Base-by-base conservation (phyloP, 164 flowering plant genomes). In the Warburgia ugandensis region DNA sequence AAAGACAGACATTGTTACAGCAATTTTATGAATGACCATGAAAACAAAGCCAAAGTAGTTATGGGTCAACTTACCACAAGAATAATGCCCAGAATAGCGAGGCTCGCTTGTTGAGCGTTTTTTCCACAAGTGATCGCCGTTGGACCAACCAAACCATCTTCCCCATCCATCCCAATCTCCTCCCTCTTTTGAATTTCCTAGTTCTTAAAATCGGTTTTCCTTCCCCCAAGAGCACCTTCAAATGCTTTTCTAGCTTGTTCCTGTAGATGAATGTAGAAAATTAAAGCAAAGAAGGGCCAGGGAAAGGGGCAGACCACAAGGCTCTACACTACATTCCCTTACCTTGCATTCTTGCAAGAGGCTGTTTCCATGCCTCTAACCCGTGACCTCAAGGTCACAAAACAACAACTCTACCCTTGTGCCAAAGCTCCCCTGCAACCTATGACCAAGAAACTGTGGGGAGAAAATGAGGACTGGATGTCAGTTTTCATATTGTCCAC, bases 171-270 rank as follows among this genome's bases (percentile, higher is more conserved):
- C 81, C 92, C 92, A 85, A 59, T 63, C 62, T 78, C 83, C 64
- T 84, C 91, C 56, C 85, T 76, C 63, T 59, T 84, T 66, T 82
- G 74, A 13, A 91, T 83, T 72, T 91, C 94, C 63, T 81, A 91
- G 69, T 78, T 86, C 55, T 84, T 92, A 70, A 79, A 84, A 58
- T 91, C 91, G 47, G 57, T 60, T 64, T 79, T 82, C 82, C 86
- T 86, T 48, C 83, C 95, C 48, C 84, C 94, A 49, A 91, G 83
- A 35, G 97, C 97, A 68, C 74, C 60, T 68, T 91, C 97, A 73
- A 91, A 65, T 39, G 97, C 94, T 66, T 83, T 86, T 60, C 68
- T 78, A 11, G 95, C 97, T 73, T 86, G 77, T 35, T 91, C 97
- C 94, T 91, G 78, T 51, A 48, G 48, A 17, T 10, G 45, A 2